Evolutionary conservation across 129 eudicot species (phyloP).

Genomic region (Lactuca saligna): DNA sequence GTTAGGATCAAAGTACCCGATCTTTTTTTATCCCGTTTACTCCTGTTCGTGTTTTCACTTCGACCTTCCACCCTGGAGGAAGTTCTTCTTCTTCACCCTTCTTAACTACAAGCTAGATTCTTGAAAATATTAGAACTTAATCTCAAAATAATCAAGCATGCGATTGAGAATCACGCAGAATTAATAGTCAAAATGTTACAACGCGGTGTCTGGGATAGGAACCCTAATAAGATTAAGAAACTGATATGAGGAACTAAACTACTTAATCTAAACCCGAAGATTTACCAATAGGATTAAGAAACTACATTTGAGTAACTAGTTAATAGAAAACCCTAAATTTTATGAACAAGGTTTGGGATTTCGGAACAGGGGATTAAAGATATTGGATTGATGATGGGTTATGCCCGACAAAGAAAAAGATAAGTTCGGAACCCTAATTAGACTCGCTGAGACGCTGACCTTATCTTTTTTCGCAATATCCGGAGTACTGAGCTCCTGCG

Average conservation of each 20-base stretch:
- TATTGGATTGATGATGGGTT: not conserved
- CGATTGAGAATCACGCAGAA: not conserved
- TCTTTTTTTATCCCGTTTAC: slow-evolving; percentile 44
- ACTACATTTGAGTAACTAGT: not conserved
- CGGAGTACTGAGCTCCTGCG: slow-evolving; percentile 41
- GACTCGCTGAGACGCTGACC: slow-evolving; percentile 33
- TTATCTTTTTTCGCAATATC: slow-evolving; percentile 46
- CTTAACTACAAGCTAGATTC: slow-evolving; percentile 44
- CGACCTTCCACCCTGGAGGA: slow-evolving; percentile 72
- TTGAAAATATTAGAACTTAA: slow-evolving; percentile 24
- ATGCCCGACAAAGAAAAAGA: not conserved
- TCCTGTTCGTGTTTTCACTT: slow-evolving; percentile 39
- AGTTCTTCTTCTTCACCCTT: slow-evolving; percentile 52
- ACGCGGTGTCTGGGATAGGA: slow-evolving; percentile 1
- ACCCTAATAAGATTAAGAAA: slow-evolving; percentile 8
- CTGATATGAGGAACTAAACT: not conserved
- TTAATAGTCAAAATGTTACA: not conserved
- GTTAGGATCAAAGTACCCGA: slow-evolving; percentile 39
- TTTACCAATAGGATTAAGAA: not conserved
- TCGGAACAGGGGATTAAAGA: not conserved
- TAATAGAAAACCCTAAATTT: slow-evolving; percentile 26
- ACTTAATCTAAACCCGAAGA: slow-evolving; percentile 13
- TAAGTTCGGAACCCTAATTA: not conserved
- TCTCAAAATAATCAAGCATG: slow-evolving; percentile 14
- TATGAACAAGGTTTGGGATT: slow-evolving; percentile 7